Base-by-base conservation (phyloP, 306 rosid species). In the Psophocarpus tetragonolobus region DNA sequence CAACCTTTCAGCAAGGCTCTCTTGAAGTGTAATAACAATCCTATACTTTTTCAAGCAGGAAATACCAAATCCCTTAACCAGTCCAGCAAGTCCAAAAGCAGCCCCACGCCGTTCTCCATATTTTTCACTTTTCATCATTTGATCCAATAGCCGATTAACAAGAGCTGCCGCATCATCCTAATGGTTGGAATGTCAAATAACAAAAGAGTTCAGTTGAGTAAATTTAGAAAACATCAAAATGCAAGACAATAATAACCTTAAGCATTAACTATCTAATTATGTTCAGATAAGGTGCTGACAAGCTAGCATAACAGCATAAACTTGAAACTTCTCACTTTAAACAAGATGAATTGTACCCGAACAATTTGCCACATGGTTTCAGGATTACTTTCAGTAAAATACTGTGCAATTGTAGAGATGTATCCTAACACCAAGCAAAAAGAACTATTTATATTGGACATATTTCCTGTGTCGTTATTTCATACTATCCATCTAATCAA, bases 51-150 rank as follows among this genome's bases (percentile, higher is more conserved):
- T 95, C 90, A 95, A 85, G 82, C 87, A 87, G 41, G 97, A 80
- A 68, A 95, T 79, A 66, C 99, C 96, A 70, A 95, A 92, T 77
- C 99, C 97, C 83, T 95, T 95, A 20, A 92, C 97, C 76, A 92
- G 87, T 76, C 99, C 97, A 29, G 99, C 96, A 70, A 95, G 96
- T 53, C 99, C 99, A 86, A 92, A 95, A 62, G 99, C 99, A 26
- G 99, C 99, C 74, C 97, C 99, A 23, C 99, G 96, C 3, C 97
- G 97, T 61, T 91, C 99, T 61, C 99, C 99, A 85, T 91, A 95
- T 73, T 91, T 95, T 27, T 92, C 97, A 71, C 97, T 87, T 87
- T 91, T 92, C 97, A 92, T 88, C 85, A 95, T 54, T 81, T 87
- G 92, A 91, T 92, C 96, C 90, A 92, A 45, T 38, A 95, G 90